Percentiles rank a stretch among this genome's conserved stretches.
Evolutionary conservation across 257 asterid species (phyloP).

Genomic region (Orobanche coerulescens): DNA sequence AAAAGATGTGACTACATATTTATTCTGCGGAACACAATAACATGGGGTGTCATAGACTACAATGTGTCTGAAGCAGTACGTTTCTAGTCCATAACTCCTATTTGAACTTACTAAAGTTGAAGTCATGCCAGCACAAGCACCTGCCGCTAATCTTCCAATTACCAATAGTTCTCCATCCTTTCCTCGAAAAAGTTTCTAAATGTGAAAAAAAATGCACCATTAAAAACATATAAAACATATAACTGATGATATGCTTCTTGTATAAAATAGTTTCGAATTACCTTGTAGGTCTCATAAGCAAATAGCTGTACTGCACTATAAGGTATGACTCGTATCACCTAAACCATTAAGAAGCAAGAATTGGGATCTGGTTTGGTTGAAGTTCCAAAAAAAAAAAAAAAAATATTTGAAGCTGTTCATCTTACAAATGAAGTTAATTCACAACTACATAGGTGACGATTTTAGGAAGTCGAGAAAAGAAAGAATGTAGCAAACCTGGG

Average conservation of each 20-base stretch:
- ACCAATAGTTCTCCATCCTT: conserved; percentile 66
- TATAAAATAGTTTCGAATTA: conserved; percentile 23
- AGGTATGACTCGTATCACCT: conserved; percentile 86
- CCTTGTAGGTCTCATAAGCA: conserved; percentile 90
- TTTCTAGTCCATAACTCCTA: background rate
- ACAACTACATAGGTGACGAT: conserved; percentile 10
- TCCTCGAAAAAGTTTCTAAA: conserved; percentile 53
- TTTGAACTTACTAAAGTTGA: conserved; percentile 79
- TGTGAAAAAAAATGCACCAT: conserved; percentile 10
- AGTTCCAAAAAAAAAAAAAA: no score
- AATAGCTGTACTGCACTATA: conserved; percentile 83
- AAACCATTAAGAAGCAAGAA: conserved; percentile 18
- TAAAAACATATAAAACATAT: background rate
- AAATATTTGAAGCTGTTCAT: background rate
- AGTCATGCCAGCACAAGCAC: conserved; percentile 99
- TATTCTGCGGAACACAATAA: background rate
- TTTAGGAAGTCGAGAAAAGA: conserved; percentile 7
- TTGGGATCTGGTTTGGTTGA: background rate
- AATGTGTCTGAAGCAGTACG: background rate
- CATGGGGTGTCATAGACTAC: background rate
- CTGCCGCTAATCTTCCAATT: conserved; percentile 83
- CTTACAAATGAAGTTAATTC: background rate
- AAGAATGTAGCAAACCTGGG: conserved; percentile 48
- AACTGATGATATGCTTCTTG: conserved; percentile 2
- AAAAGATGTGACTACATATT: background rate